These are phyloP conservation scores for Aquilaria agallochum DNA, from an alignment of 441 rosid species.

Conservation along the genomic window DNA sequence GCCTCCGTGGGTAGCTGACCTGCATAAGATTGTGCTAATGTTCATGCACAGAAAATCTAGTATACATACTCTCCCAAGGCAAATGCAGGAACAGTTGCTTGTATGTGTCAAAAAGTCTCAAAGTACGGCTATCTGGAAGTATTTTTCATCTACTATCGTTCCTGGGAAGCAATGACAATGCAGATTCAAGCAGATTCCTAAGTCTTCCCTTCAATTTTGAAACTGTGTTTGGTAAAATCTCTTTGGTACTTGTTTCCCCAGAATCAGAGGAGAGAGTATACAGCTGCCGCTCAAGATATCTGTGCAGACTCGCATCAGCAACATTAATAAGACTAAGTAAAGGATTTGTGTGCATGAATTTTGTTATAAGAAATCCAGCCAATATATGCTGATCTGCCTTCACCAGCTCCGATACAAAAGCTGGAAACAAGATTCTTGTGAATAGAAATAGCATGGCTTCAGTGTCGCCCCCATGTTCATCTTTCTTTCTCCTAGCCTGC, in stretches of 20 bases:
- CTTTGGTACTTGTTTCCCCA: conserved; percentile 23
- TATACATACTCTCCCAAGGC: no score
- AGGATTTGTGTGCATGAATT: conserved; percentile 81
- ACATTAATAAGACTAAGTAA: conserved; percentile 61
- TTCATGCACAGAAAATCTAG: no score
- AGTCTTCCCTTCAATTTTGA: conserved; percentile 38
- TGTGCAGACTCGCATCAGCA: conserved; percentile 62
- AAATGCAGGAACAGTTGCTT: no score
- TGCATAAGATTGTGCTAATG: no score
- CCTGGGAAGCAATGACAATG: conserved; percentile 40
- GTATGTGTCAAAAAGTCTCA: no score
- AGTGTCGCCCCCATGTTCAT: conserved; percentile 10
- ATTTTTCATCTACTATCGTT: conserved; percentile 22
- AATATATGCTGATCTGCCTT: conserved; percentile 69
- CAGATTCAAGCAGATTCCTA: conserved; percentile 46
- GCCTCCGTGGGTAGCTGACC: no score
- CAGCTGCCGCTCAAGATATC: conserved; percentile 61
- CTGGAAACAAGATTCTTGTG: conserved; percentile 60
- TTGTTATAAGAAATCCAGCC: conserved; percentile 74
- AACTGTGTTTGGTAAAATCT: conserved; percentile 41
- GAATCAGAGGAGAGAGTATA: conserved; percentile 25
- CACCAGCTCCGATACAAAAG: conserved; percentile 69
- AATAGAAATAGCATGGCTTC: conserved; percentile 33
- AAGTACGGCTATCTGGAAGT: neutral
- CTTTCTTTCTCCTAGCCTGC: conserved; percentile 19